These are phyloP conservation scores for Xylaria sp. DNA, from an alignment of 2,329 filamentous ascomycete genomes.

Conservation along the genomic window DNA sequence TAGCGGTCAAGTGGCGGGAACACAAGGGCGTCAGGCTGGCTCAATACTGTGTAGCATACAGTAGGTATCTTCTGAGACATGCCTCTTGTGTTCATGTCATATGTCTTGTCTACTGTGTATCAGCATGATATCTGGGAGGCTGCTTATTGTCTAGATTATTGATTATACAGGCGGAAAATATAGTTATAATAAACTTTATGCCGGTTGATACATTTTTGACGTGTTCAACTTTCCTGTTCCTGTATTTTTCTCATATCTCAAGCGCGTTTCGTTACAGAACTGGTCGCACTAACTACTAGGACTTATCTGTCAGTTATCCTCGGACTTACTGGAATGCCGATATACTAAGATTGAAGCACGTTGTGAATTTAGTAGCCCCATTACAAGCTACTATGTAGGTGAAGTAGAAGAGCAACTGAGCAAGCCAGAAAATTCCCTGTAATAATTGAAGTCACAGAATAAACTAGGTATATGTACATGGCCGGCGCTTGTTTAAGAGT, in stretches of 20 bases:
- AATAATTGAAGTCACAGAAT: not conserved
- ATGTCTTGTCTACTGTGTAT: not conserved
- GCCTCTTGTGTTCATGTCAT: constrained; percentile 14
- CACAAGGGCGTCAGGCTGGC: not conserved
- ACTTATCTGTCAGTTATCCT: not conserved
- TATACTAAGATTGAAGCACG: not conserved
- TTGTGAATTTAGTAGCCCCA: not conserved
- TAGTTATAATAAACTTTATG: too few species aligned
- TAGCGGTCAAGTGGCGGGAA: not conserved
- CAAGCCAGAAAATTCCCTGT: not conserved
- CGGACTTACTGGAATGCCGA: not conserved
- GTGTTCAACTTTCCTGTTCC: too few species aligned
- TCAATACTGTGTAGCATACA: not conserved
- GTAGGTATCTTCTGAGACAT: constrained; percentile 4
- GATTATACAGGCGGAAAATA: too few species aligned
- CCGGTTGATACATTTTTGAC: too few species aligned
- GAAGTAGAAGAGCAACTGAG: not conserved
- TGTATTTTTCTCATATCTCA: too few species aligned
- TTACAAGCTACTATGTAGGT: not conserved
- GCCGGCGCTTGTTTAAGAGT: not conserved
- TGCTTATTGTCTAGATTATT: too few species aligned
- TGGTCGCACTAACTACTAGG: too few species aligned
- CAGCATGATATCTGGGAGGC: not conserved
- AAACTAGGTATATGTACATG: not conserved
- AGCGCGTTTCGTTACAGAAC: too few species aligned